Conservation (phyloP, 257 asterid species). For the Scutellaria minor region DNA sequence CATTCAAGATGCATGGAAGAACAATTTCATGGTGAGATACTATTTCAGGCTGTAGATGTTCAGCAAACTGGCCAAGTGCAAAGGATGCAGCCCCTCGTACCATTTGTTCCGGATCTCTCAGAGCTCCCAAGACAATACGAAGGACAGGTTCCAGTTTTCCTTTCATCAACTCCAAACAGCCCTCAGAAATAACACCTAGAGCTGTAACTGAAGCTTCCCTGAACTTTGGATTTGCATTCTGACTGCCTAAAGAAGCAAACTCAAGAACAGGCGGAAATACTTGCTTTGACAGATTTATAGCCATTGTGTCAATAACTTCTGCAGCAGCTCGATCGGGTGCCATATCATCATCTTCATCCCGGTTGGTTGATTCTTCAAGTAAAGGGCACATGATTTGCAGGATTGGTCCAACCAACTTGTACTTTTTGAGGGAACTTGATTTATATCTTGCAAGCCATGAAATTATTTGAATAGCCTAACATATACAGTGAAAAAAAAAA, state of each 20-base stretch:
- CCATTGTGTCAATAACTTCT: constrained; percentile 98
- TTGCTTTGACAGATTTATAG: constrained; percentile 78
- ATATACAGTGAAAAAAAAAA: constrained; percentile 33
- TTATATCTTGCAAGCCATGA: constrained; percentile 97
- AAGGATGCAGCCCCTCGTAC: constrained; percentile 99
- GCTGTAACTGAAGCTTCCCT: constrained; percentile 99
- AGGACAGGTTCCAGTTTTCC: constrained; percentile 81
- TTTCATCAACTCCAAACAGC: constrained; percentile 90
- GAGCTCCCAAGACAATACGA: constrained; percentile 78
- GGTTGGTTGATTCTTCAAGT: constrained; percentile 81
- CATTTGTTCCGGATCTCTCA: constrained; percentile 98
- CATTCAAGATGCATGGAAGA: constrained; percentile 90
- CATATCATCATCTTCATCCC: constrained; percentile 88
- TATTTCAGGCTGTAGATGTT: constrained; percentile 96
- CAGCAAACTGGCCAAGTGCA: constrained; percentile 96
- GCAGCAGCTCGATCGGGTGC: constrained; percentile 99
- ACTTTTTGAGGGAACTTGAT: constrained; percentile 87
- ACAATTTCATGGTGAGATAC: constrained; percentile 84
- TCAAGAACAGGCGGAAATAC: constrained; percentile 93
- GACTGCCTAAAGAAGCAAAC: constrained; percentile 90
- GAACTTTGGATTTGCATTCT: constrained; percentile 84
- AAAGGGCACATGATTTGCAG: constrained; percentile 95
- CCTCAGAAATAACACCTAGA: constrained; percentile 93
- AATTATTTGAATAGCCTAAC: constrained; percentile 95
- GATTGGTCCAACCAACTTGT: constrained; percentile 93